phyloP scores from a whole-genome alignment of 2,329 filamentous ascomycete species.

The Saccharata proteae region DNA sequence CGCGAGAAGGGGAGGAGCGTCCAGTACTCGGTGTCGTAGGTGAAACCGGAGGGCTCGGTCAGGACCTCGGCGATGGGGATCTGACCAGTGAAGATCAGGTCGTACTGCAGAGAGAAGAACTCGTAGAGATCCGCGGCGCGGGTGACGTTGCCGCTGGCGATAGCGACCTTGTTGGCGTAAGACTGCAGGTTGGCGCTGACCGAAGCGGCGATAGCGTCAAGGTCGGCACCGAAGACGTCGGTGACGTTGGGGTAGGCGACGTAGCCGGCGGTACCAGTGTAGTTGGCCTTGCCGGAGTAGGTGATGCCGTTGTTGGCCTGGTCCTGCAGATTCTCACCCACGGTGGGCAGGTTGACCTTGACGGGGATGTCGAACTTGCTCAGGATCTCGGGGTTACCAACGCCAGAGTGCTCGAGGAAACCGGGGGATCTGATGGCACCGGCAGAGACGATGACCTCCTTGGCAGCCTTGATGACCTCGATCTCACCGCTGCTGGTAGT shows the following conservation, averaged over 20 bases:
- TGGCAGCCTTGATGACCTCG: conserved; percentile 12
- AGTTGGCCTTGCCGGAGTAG: conserved; percentile 19
- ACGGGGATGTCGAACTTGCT: conserved; percentile 16
- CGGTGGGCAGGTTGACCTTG: conserved; percentile 17
- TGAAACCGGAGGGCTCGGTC: conserved; percentile 20
- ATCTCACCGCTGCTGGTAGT: conserved; percentile 12
- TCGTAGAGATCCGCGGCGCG: conserved; percentile 8
- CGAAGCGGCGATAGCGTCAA: conserved; percentile 13
- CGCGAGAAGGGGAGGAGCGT: conserved; percentile 24
- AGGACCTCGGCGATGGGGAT: conserved; percentile 35
- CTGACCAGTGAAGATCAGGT: conserved; percentile 17
- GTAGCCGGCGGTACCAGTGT: conserved; percentile 26
- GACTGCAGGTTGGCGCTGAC: conserved; percentile 6
- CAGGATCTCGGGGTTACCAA: conserved; percentile 22
- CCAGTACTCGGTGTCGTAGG: conserved; percentile 27
- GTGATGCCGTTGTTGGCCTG: conserved; percentile 18
- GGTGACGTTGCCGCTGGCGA: conserved; percentile 3
- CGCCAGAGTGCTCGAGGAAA: conserved; percentile 24
- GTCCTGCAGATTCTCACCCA: conserved; percentile 26
- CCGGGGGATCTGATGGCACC: conserved; percentile 22
- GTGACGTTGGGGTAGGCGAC: conserved; percentile 23
- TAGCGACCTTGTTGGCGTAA: conserved; percentile 2
- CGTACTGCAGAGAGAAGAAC: conserved; percentile 10
- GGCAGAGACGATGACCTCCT: conserved; percentile 24
- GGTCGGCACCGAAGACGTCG: conserved; percentile 22